A percentile compares a stretch with the other conserved stretches of the same genome.
Evolutionary conservation across 495 filamentous ascomycete genomes (phyloP).

Genomic region (Trichoderma erinaceum): DNA sequence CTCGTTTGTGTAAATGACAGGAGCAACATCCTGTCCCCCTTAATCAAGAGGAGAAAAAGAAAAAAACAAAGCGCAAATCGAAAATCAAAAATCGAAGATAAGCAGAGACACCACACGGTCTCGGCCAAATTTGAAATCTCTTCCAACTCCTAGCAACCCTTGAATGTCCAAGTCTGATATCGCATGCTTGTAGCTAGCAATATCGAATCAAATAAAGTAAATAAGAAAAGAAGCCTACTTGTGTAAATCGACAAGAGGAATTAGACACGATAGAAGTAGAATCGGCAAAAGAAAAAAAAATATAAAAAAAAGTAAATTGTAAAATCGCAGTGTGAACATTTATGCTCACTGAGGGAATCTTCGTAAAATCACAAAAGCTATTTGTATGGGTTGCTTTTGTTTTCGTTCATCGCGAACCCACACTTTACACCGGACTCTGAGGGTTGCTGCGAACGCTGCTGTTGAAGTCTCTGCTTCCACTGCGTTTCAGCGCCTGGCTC

Average conservation of each 20-base stretch:
- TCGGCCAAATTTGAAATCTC: not conserved
- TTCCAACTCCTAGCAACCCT: slow-evolving; percentile 8
- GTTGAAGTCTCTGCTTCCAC: slow-evolving; percentile 68
- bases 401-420: slow-evolving; percentile 22
- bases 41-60: not conserved
- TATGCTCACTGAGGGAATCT: not conserved
- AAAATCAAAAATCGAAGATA: not conserved
- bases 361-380: not conserved
- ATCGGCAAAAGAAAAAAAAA: not conserved
- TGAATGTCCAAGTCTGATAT: not conserved
- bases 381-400: not conserved
- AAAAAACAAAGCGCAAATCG: not conserved
- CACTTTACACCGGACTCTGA: slow-evolving; percentile 48
- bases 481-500: slow-evolving; percentile 76
- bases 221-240: slow-evolving; percentile 1
- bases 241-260: not conserved
- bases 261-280: not conserved
- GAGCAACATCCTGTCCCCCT: not conserved
- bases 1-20: not conserved
- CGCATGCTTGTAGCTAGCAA: not conserved
- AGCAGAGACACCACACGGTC: not conserved
- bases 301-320: not conserved
- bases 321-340: not conserved
- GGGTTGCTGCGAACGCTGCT: slow-evolving; percentile 55
- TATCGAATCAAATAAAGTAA: not conserved